Evolutionary conservation across 2,329 filamentous ascomycete genomes (phyloP), one percentile per base, ranked within the genome.

Genomic region (Magnaporthales sp.): DNA sequence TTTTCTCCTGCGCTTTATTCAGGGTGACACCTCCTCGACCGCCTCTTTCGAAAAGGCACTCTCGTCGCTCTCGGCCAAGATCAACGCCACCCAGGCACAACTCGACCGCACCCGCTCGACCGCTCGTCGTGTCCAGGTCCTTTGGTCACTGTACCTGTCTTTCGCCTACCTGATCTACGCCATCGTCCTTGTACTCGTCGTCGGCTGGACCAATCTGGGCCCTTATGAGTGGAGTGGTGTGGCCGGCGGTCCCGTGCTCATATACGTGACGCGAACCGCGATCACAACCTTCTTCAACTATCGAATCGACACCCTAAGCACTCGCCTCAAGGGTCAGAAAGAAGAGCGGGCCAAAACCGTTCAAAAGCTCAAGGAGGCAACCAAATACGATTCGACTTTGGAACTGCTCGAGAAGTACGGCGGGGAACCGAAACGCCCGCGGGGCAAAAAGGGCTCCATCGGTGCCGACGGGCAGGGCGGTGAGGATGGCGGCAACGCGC

Each of bases 321-420:
- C 82, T 54, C 85, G 89, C 56, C 83, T 98, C 31, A 90, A 94
- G 72, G 86, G 86, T 24, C 84, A 93, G 46, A 88, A 93, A 73
- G 86, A 87, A 66, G 91, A 97, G 77, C 88, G 94, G 66, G 87
- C 91, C 68, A 88, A 88, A 72, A 97, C 93, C 1, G 98, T 99
- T 70, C 90, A 96, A 75, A 93, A 93, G 78, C 86, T 99, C 69
- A 99, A 99, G 79, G 89, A 90, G 67, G 93, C 93, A 29, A 99
- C 95, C 38, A 97, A 91, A 77, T 99, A 97, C 80, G 92, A 98
- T 77, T 95, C 93, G 32, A 99, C 95, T 1, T 87, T 96, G 73
- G 88, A 97, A 75, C 79, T 99, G 68, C 85, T 99, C 11, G 92
- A 98, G 73, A 99, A 98, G 73, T 99, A 99, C 76, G 93, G 93